Evolutionary conservation across 169 alveolate genomes (phyloP), one percentile per base, ranked within the genome.

Genomic region (Plasmodium ovale): DNA sequence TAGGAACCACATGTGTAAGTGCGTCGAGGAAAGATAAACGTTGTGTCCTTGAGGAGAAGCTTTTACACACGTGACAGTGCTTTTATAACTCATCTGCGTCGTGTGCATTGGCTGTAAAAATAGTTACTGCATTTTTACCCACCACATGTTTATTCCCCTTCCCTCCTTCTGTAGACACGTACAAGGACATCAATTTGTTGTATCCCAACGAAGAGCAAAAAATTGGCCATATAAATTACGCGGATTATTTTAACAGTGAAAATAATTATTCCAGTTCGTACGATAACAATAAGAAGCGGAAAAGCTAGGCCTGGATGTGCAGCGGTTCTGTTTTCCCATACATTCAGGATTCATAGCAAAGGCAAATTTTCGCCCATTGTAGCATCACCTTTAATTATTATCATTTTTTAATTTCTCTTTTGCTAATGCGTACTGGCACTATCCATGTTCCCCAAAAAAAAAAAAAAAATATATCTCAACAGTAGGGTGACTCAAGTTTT

Each of bases 221-320:
- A 9, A 31, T 77, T 31, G 47, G 54, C 59, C 42, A 42, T 23
- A 27, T 77, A 21, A 60, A 60, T 60, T 77, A 77, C 37, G 74
- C 51, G 12, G 88, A 77, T 16, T 77, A 77, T 42, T 25, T 77
- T 35, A 77, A 77, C 49, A 47, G 33, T 62, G 74, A 60, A 35
- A 29, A 77, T 62, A 64, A 47, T 53, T 77, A 60, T 53, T 77
- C 88, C 1, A 77, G 88, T 21, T 77, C 88, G 14, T 77, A 77
- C 23, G 88, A 77, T 29, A 42, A 42, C 2, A 77, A 77, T 51
- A 77, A 77, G 35, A 64, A 64, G 44, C 42, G 33, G 51, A 77
- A 39, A 39, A 37, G 7, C 21, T 35, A 51, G 23, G 23, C 0
- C 39, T 25, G 44, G n/a, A 12, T 44, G 56, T 44, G 56, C 10